Conservation (phyloP, 768 basidiomycete species). For the Tulasnella calospora region DNA sequence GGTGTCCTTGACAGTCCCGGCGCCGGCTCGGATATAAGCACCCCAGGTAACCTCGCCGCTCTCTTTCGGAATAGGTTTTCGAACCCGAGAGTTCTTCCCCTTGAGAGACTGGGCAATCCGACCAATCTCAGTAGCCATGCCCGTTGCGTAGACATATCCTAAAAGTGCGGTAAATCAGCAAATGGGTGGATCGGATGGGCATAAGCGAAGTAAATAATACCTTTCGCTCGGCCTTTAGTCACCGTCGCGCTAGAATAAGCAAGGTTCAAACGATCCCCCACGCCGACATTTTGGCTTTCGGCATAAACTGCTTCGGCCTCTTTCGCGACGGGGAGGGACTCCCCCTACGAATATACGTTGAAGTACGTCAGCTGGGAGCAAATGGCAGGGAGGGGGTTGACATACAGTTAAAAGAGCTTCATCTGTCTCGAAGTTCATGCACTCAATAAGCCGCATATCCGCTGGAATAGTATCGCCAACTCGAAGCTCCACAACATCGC, state of each 20-base stretch:
- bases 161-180: not conserved
- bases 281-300: conserved; percentile 22
- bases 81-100: conserved; percentile 32
- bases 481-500: conserved; percentile 70
- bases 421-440: conserved; percentile 58
- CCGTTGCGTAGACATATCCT: conserved; percentile 38
- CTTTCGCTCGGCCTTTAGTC: conserved; percentile 42
- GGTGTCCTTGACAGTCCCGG: conserved; percentile 37
- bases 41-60: conserved; percentile 23
- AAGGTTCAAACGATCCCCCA: conserved; percentile 32
- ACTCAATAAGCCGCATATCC: conserved; percentile 43
- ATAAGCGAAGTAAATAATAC: conserved; percentile 10
- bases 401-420: conserved; percentile 56
- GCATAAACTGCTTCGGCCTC: conserved; percentile 48
- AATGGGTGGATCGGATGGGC: not conserved
- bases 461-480: conserved; percentile 52
- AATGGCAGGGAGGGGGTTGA: not conserved
- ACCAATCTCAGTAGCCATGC: conserved; percentile 37
- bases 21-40: conserved; percentile 45
- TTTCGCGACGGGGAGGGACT: conserved; percentile 45
- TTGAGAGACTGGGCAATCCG: conserved; percentile 38
- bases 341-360: conserved; percentile 45
- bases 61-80: conserved; percentile 31
- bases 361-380: conserved; percentile 26
- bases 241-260: conserved; percentile 42